Percentiles rank a stretch among this genome's conserved stretches.
Conservation (phyloP, 495 filamentous ascomycete species). For the Extremus antarcticus region DNA sequence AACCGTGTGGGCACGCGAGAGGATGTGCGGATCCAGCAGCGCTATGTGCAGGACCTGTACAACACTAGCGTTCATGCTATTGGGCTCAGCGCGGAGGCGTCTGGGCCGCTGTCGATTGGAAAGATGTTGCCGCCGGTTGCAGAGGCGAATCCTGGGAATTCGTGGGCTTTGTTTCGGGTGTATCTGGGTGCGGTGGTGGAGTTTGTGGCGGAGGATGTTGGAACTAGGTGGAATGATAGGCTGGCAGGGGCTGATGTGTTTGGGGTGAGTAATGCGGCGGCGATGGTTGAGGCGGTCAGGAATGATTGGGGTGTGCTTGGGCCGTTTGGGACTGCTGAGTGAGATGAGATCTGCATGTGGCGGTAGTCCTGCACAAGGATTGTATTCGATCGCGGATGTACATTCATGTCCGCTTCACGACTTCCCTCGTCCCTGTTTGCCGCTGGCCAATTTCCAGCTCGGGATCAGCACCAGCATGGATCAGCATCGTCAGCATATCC, state of each 20-base stretch:
- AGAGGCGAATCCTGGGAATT: constrained; percentile 27
- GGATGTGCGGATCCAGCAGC: constrained; percentile 28
- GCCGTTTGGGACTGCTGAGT: background rate
- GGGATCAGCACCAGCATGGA: background rate
- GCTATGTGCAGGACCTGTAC: constrained; percentile 31
- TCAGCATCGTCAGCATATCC: background rate
- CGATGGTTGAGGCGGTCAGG: constrained; percentile 26
- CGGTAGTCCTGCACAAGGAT: background rate
- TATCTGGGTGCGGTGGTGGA: constrained; percentile 25
- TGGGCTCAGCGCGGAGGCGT: constrained; percentile 12
- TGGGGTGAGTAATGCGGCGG: constrained; percentile 23
- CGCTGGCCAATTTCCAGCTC: background rate
- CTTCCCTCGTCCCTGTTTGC: too few species aligned
- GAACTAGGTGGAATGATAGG: constrained; percentile 28
- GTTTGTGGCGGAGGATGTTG: constrained; percentile 26
- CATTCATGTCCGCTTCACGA: background rate
- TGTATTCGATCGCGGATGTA: background rate
- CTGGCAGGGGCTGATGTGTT: constrained; percentile 31
- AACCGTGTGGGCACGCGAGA: constrained; percentile 24
- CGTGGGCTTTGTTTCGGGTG: constrained; percentile 27
- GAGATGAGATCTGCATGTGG: too few species aligned
- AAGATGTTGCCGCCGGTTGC: constrained; percentile 9
- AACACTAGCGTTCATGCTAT: constrained; percentile 27
- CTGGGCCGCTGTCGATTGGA: constrained; percentile 11
- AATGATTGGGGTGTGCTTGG: constrained; percentile 22